Base-by-base conservation (phyloP, 1,284 basidiomycete species). In the Lignosus rhinocerotis region DNA sequence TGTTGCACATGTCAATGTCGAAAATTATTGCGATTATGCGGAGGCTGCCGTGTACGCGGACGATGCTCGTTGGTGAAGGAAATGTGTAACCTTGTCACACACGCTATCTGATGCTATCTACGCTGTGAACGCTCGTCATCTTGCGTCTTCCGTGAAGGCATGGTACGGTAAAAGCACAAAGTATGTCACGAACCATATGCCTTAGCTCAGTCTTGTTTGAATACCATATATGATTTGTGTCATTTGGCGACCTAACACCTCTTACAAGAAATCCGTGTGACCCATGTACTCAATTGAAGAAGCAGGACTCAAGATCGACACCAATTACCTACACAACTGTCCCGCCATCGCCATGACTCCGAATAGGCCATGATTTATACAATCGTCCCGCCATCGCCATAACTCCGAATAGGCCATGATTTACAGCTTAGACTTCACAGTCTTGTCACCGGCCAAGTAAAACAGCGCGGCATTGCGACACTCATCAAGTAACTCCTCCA, bases 11-110 rank as follows among this genome's bases (percentile, higher is more conserved):
- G 70, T 70, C 16, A 60, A 53, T 19, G 66, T 72, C 39, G 63
- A 62, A 21, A 58, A 71, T 45, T 60, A 68, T 34, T 59, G 51
- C 6, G 63, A 60, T 2, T 72, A 71, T 46, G 65, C 62, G 4
- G 66, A 71, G 30, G 67, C 67, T 12, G 65, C 65, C 6, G 54
- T 63, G 8, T 54, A 67, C 50, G 68, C 68, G 4, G 68, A 69
- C 48, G 56, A 61, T 30, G 45, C 59, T 14, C 66, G 64, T 14
- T 72, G 69, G 70, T 68, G 44, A 61, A 51, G 6, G 16, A 17
- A 3, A 7, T n/a, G 36, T 55, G 32, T 12, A 21, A 7, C 42
- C 17, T 48, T n/a, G 12, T 34, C n/a, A 1, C 6, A 38, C 6
- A 6, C 36, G 17, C 32, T 47, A 41, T 56, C 43, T 53, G 25